Conservation (phyloP, 306 rosid genomes). For the Quercus suber region DNA sequence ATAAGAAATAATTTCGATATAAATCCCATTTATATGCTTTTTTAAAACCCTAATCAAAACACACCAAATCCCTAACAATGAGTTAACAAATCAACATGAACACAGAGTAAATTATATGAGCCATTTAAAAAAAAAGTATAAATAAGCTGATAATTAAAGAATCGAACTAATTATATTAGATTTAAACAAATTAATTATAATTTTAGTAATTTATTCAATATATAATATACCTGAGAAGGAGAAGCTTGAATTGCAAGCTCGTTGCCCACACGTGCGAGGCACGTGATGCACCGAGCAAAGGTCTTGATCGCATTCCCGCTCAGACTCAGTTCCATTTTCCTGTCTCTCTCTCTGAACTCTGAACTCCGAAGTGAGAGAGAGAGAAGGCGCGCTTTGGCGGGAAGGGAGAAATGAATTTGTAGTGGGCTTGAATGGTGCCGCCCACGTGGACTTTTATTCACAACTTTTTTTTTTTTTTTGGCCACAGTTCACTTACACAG, state of each 20-base stretch:
- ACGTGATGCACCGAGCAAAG: slow-evolving; percentile 15
- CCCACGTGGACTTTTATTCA: too few relatives aligned
- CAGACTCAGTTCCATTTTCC: slow-evolving; percentile 62
- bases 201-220: background rate
- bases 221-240: slow-evolving; percentile 38
- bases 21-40: background rate
- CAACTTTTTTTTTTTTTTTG: too few relatives aligned
- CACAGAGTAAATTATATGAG: background rate
- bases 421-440: background rate
- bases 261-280: too few relatives aligned
- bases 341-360: too few relatives aligned
- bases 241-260: too few relatives aligned
- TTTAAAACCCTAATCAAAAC: slow-evolving; percentile 2
- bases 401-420: background rate
- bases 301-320: slow-evolving; percentile 79
- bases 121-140: too few relatives aligned
- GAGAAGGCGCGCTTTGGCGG: background rate
- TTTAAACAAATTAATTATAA: background rate
- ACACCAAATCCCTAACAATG: background rate
- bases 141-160: background rate
- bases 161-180: background rate
- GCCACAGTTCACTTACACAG: too few relatives aligned
- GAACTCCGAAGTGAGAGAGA: background rate
- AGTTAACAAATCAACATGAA: background rate
- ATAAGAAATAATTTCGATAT: background rate